Conservation (phyloP, 352 stramenopile genomes). For the Phytophthora kernoviae region DNA sequence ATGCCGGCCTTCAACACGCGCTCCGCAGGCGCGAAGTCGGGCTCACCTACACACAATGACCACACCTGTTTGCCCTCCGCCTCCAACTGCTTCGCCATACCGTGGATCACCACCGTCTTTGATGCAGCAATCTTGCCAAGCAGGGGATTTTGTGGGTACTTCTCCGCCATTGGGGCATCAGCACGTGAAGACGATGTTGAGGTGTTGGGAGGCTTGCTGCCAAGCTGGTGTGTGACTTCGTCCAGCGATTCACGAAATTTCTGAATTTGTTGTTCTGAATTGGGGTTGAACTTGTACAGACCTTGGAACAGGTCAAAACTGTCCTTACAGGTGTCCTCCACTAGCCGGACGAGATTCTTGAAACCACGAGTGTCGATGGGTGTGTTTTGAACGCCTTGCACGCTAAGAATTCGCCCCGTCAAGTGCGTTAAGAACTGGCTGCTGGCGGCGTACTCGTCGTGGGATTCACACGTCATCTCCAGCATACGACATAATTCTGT, state of each 20-base stretch:
- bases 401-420: constrained; percentile 95
- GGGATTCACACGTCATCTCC: constrained; percentile 95
- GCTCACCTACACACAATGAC: constrained; percentile 96
- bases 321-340: constrained; percentile 97
- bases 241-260: constrained; percentile 70
- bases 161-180: constrained; percentile 42
- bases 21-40: constrained; percentile 92
- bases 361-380: constrained; percentile 98
- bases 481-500: constrained; percentile 97
- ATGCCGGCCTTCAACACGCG: constrained; percentile 92
- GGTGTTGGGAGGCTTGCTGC: constrained; percentile 11
- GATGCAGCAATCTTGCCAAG: constrained; percentile 84
- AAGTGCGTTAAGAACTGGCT: constrained; percentile 99
- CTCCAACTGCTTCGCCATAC: constrained; percentile 96
- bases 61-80: constrained; percentile 91
- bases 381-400: constrained; percentile 85
- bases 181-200: not conserved
- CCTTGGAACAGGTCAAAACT: constrained; percentile 98
- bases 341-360: constrained; percentile 95
- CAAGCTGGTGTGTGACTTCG: constrained; percentile 58
- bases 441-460: constrained; percentile 97
- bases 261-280: constrained; percentile 84
- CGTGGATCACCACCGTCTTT: constrained; percentile 95
- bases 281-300: constrained; percentile 97
- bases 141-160: constrained; percentile 80